Percentiles rank a stretch among this genome's conserved stretches.
phyloP scores from a whole-genome alignment of 257 asterid species.

The Nicotiana benthamiana region DNA sequence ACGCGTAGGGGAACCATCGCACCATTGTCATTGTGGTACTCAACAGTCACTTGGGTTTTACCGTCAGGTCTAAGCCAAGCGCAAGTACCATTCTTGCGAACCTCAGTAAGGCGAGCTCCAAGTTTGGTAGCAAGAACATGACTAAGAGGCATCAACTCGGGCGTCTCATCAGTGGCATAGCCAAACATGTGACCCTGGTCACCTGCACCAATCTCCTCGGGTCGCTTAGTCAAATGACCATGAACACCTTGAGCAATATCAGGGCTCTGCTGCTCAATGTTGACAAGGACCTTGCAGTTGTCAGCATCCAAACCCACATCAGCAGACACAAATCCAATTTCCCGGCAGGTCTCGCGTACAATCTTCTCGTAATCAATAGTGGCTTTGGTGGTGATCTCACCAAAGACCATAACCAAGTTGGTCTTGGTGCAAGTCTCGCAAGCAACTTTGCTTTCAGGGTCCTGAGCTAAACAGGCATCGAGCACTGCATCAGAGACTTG shows the following conservation, averaged over 20 bases:
- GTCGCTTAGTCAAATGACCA: constrained; percentile 11
- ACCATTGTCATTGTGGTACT: not conserved
- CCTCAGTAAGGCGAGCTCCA: constrained; percentile 11
- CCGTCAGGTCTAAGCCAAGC: constrained; percentile 10
- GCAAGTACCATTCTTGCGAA: constrained; percentile 7
- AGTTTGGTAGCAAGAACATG: constrained; percentile 11
- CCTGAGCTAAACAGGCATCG: constrained; percentile 6
- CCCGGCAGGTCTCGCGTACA: constrained; percentile 8
- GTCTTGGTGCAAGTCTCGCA: constrained; percentile 8
- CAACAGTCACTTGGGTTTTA: constrained; percentile 6
- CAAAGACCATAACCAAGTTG: constrained; percentile 9
- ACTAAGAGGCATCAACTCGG: constrained; percentile 8
- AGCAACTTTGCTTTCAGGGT: constrained; percentile 9
- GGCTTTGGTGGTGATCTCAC: constrained; percentile 7
- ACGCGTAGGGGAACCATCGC: constrained; percentile 1
- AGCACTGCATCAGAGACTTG: constrained; percentile 6
- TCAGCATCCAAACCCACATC: constrained; percentile 11
- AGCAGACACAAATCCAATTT: constrained; percentile 7
- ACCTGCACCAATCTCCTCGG: constrained; percentile 9
- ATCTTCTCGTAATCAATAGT: constrained; percentile 2
- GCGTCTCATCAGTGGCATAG: not conserved
- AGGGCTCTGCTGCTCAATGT: constrained; percentile 8
- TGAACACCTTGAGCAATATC: constrained; percentile 11
- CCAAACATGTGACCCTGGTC: constrained; percentile 11
- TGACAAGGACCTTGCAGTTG: constrained; percentile 7